Percentiles rank a stretch among this genome's conserved stretches.
phyloP scores from a whole-genome alignment of 257 asterid genomes.

The Penstemon davidsonii region DNA sequence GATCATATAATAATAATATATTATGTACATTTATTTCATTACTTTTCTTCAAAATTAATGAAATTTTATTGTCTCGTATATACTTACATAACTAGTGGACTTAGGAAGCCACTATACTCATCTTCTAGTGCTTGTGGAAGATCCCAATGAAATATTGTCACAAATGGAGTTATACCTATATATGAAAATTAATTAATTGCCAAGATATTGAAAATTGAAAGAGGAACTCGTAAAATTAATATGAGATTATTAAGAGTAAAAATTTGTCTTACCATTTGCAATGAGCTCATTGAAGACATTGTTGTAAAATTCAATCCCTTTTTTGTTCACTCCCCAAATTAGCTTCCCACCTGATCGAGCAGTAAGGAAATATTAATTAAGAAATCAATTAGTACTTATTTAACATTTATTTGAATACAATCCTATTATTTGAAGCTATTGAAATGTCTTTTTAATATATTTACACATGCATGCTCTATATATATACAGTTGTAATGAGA shows the following conservation, averaged over 20 bases:
- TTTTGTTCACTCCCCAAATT: constrained; percentile 52
- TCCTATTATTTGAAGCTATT: too few relatives aligned
- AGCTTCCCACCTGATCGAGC: constrained; percentile 49
- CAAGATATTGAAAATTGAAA: not conserved
- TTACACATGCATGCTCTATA: too few relatives aligned
- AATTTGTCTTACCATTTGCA: constrained; percentile 34
- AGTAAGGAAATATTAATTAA: not conserved
- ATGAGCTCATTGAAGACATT: constrained; percentile 46
- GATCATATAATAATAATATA: not conserved
- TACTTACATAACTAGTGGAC: constrained; percentile 56
- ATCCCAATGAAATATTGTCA: constrained; percentile 74
- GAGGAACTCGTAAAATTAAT: too few relatives aligned
- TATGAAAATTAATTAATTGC: not conserved
- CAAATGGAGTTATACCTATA: constrained; percentile 58
- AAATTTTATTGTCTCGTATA: too few relatives aligned
- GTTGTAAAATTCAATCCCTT: constrained; percentile 49
- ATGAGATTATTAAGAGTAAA: not conserved
- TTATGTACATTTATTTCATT: not conserved
- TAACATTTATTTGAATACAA: too few relatives aligned
- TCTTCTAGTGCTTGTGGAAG: constrained; percentile 72
- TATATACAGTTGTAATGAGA: too few relatives aligned
- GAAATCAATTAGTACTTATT: too few relatives aligned
- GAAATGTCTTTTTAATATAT: too few relatives aligned
- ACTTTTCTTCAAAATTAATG: too few relatives aligned
- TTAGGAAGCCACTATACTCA: constrained; percentile 66